These are phyloP conservation scores for Rhodotorula sp. DNA, from an alignment of 1,284 basidiomycete species.

Conservation along the genomic window DNA sequence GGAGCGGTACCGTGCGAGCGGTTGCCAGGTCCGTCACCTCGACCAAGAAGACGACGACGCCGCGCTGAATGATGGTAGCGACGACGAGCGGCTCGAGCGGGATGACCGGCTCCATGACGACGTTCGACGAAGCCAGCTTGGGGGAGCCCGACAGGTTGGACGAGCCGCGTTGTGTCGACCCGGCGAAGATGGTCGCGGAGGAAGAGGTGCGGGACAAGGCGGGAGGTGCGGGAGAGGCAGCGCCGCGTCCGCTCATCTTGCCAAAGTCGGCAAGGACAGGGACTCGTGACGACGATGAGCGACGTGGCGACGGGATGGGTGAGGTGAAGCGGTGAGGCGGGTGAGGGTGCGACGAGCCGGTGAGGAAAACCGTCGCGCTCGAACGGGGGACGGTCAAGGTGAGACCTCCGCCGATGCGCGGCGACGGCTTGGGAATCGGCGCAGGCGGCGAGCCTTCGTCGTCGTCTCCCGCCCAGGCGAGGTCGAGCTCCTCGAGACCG, in stretches of 20 bases:
- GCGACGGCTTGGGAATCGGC: not conserved
- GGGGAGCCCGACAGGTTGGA: not conserved
- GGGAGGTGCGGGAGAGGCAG: not conserved
- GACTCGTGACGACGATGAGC: not conserved
- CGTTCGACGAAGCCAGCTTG: not conserved
- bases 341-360: conserved; percentile 11
- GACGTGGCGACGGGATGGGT: conserved; percentile 15
- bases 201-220: conserved; percentile 7
- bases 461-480: conserved; percentile 35
- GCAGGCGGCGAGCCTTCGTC: conserved; percentile 11
- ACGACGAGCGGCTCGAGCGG: conserved; percentile 14
- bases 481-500: conserved; percentile 38
- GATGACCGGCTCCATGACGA: conserved; percentile 8
- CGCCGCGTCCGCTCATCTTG: not conserved
- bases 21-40: conserved; percentile 8
- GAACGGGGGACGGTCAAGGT: not conserved
- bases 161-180: not conserved
- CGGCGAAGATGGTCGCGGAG: conserved; percentile 2
- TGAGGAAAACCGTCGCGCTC: conserved; percentile 15
- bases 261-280: conserved; percentile 4
- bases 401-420: not conserved
- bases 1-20: not conserved
- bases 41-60: conserved; percentile 20
- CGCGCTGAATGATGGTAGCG: conserved; percentile 13
- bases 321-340: conserved; percentile 13